These are phyloP conservation scores for Paramecium caudatum DNA, from an alignment of 73 alveolate species.

Conservation along the genomic window DNA sequence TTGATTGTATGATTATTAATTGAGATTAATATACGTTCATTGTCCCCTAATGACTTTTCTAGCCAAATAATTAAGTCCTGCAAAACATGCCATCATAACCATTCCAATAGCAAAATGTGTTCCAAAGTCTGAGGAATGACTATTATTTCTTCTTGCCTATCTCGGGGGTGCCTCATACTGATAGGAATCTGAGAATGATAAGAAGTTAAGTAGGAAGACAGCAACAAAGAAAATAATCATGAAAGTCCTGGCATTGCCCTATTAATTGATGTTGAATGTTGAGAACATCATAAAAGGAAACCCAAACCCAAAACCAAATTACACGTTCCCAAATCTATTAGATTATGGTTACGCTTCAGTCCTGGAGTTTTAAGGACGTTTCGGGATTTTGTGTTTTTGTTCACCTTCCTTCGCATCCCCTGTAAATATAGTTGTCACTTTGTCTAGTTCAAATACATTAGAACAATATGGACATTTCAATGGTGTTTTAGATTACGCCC, in stretches of 20 bases:
- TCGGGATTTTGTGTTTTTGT: background rate
- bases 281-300: conserved; percentile 51
- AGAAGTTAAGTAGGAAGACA: background rate
- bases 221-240: conserved; percentile 4
- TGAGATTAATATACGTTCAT: background rate
- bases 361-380: conserved; percentile 38
- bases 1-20: too few species aligned
- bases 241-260: conserved; percentile 14
- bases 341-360: background rate
- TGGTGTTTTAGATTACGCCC: conserved; percentile 61
- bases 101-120: background rate
- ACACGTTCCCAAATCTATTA: background rate
- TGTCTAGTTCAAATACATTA: conserved; percentile 10
- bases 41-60: background rate
- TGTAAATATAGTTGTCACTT: background rate
- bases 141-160: background rate
- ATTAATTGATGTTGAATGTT: background rate
- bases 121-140: background rate
- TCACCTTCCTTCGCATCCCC: conserved; percentile 10
- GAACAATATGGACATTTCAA: conserved; percentile 64
- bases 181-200: background rate
- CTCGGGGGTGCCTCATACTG: background rate
- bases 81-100: too few species aligned
- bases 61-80: conserved; percentile 1
- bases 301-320: conserved; percentile 46